Conservation (phyloP, 2,329 filamentous ascomycete genomes). For the Parasarocladium wereldwijsianum region DNA sequence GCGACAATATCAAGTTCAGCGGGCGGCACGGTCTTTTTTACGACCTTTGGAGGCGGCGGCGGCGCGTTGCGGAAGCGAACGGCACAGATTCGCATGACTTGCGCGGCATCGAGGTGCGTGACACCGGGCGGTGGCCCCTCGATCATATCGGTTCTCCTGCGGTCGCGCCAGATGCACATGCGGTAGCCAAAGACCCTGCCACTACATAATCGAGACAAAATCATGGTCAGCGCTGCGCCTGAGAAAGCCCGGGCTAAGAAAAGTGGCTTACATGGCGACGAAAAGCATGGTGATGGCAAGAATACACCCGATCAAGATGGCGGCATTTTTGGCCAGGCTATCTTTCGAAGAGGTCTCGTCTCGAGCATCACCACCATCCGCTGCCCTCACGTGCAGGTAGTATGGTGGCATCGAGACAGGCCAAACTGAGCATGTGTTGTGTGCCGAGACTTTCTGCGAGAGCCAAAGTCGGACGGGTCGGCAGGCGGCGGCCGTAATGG, state of each 20-base stretch:
- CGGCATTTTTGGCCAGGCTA: too few species aligned
- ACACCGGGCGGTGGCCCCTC: background rate
- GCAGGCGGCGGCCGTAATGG: too few species aligned
- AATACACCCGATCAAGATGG: slow-evolving; percentile 3
- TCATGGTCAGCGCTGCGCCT: too few species aligned
- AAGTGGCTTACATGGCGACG: slow-evolving; percentile 1
- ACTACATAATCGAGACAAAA: slow-evolving; percentile 1
- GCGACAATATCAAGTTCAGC: slow-evolving; percentile 1
- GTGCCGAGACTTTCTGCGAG: too few species aligned
- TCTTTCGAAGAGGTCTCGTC: too few species aligned
- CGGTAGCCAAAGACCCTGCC: too few species aligned
- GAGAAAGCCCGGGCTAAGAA: background rate
- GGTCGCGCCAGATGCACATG: background rate
- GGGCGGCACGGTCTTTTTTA: slow-evolving; percentile 1
- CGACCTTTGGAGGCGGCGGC: background rate
- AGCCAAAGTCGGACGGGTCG: too few species aligned
- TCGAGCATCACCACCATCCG: too few species aligned
- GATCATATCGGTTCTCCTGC: background rate
- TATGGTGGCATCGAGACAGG: too few species aligned
- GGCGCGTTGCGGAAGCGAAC: slow-evolving; percentile 1
- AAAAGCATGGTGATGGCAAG: slow-evolving; percentile 1
- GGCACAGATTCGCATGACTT: slow-evolving; percentile 4
- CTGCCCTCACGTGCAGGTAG: too few species aligned
- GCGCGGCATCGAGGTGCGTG: slow-evolving; percentile 1
- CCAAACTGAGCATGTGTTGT: too few species aligned